Evolutionary conservation across 208 protist genomes (phyloP).

Genomic region (Trypanosoma mega): DNA sequence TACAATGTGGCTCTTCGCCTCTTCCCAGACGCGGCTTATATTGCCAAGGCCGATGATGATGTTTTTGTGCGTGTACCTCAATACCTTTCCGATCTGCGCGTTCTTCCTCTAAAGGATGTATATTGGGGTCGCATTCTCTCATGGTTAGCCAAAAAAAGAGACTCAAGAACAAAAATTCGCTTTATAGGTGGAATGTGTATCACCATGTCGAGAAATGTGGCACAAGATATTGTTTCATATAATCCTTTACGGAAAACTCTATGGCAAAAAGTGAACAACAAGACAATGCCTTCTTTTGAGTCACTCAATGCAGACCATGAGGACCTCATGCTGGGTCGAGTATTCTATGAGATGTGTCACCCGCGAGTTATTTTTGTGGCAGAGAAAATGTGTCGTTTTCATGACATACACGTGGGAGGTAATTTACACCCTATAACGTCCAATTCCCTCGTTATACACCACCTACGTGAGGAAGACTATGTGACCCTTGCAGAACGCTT

Average conservation of each 20-base stretch:
- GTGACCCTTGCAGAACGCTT: constrained; percentile 2
- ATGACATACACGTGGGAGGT: constrained; percentile 15
- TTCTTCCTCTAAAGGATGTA: constrained; percentile 10
- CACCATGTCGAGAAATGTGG: constrained; percentile 17
- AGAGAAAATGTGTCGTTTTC: constrained; percentile 16
- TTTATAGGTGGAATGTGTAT: constrained; percentile 26
- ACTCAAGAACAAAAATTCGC: constrained; percentile 6
- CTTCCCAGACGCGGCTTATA: constrained; percentile 31
- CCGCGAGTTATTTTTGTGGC: constrained; percentile 4
- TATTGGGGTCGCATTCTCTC: constrained; percentile 23
- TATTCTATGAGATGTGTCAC: constrained; percentile 18
- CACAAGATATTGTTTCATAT: constrained; percentile 5
- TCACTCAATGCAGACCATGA: constrained; percentile 16
- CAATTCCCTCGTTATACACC: constrained; percentile 12
- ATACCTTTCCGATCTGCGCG: constrained; percentile 34
- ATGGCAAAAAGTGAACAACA: no score
- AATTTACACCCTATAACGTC: constrained; percentile 6
- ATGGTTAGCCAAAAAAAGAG: constrained; percentile 5
- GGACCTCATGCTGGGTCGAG: constrained; percentile 19
- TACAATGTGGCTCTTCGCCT: constrained; percentile 34
- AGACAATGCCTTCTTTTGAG: not conserved
- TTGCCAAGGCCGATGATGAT: constrained; percentile 61
- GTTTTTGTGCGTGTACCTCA: constrained; percentile 47
- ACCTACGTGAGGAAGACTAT: constrained; percentile 12
- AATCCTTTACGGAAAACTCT: not conserved